phyloP scores from a whole-genome alignment of 2,329 filamentous ascomycete species.

The Diaporthe caulivora region DNA sequence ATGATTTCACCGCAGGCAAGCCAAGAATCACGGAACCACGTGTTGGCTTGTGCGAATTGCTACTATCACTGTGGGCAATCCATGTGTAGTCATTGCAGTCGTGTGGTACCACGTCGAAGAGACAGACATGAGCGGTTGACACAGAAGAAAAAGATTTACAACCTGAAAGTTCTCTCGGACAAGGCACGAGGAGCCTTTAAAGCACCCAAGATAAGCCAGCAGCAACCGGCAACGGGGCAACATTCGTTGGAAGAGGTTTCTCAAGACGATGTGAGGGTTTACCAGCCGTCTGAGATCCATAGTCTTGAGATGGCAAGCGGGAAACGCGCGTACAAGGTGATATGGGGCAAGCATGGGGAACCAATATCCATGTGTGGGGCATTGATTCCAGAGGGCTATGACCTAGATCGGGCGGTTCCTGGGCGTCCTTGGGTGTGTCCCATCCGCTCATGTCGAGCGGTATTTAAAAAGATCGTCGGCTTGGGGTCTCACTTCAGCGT shows the following conservation, averaged over 20 bases:
- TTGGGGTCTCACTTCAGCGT: constrained; percentile 43
- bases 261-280: not conserved
- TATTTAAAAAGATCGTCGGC: constrained; percentile 32
- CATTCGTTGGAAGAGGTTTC: not conserved
- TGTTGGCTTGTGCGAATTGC: constrained; percentile 38
- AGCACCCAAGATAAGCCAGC: not conserved
- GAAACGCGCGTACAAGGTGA: constrained; percentile 33
- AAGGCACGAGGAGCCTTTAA: constrained; percentile 5
- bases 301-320: constrained; percentile 31
- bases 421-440: constrained; percentile 44
- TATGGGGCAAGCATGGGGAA: constrained; percentile 37
- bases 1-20: constrained; percentile 28
- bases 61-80: constrained; percentile 38
- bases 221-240: not conserved
- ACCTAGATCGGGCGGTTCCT: constrained; percentile 39
- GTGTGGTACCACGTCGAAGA: not conserved
- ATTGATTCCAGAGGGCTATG: constrained; percentile 43
- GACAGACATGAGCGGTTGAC: not conserved
- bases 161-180: constrained; percentile 31
- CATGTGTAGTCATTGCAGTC: constrained; percentile 31
- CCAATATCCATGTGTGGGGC: constrained; percentile 35
- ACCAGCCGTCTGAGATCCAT: constrained; percentile 29
- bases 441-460: constrained; percentile 41
- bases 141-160: constrained; percentile 30
- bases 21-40: constrained; percentile 17